Evolutionary conservation across 371 early-diverging fungal genomes (phyloP), one percentile per base, ranked within the genome.

Genomic region (Mortierella sp.): DNA sequence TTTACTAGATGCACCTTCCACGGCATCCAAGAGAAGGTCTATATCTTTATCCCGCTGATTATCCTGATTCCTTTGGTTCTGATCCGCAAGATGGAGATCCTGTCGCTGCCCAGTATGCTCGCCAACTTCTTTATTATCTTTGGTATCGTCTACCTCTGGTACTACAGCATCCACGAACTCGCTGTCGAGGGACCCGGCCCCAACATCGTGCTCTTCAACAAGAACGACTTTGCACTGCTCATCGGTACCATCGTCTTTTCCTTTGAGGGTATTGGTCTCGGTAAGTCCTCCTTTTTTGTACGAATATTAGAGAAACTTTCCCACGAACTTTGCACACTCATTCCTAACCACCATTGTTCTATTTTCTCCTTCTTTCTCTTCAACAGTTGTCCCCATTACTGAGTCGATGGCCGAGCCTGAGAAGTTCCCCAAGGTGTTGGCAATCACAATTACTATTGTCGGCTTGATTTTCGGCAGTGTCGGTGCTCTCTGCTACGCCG

Each of bases 221-320:
- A 81, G 24, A 82, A 89, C 41, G 87, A 89, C 48, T 94, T 95
- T 83, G 90, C 93, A 7, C 88, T 96, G 29, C 94, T 94, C 87
- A 91, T 95, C 76, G 95, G 96, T 32, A 96, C 96, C 10, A 93
- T 95, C 41, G 91, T 94, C 65, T 96, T 94, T 87, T 93, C 95
- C 0, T 96, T 95, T 82, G 96, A 96, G 84, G 96, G 96, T 46
- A 93, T 95, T 78, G 94, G 95, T 54, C 78, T 96, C 35, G 90
- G 90, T 90, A 89, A 77, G 88, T 79, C 16, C n/a, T 58, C 78
- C 71, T 18, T 32, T 32, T 32, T 6, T 60, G 5, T 51, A 21
- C 5, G 21, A 21, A 27, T 5, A 0, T 1, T 12, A 32, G 48
- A 46, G 48, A 46, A 29, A 32, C 1, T 4, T 5, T 12, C 60